A percentile compares a stretch with the other conserved stretches of the same genome.
Conservation (phyloP, 108 stramenopile genomes). For the Schizochytrium sp. region DNA sequence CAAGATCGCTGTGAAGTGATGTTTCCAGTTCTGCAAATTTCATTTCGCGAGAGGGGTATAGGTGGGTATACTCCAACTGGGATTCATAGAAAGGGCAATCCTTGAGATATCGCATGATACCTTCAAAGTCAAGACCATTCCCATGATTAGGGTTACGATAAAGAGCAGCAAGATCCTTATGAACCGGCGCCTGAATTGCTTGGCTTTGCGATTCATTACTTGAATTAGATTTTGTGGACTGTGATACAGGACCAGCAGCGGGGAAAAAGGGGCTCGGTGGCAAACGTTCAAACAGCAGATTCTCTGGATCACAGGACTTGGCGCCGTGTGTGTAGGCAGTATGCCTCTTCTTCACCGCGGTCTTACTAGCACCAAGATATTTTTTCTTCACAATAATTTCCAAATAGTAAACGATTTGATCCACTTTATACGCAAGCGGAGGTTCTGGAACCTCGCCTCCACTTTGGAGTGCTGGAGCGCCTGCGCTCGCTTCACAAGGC, state of each 20-base stretch:
- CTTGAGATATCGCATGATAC: constrained; percentile 33
- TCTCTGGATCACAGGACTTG: not conserved
- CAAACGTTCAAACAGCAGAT: not conserved
- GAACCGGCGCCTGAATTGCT: not conserved
- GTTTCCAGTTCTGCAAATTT: not conserved
- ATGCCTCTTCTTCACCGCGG: constrained; percentile 15
- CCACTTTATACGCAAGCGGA: not conserved
- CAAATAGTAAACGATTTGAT: not conserved
- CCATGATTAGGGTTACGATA: not conserved
- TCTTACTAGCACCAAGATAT: not conserved
- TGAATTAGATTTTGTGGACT: not conserved
- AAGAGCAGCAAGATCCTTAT: not conserved
- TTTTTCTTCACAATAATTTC: constrained; percentile 26
- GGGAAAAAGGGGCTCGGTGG: not conserved
- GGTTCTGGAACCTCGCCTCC: not conserved
- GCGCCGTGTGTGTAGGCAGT: not conserved
- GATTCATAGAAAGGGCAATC: constrained; percentile 44
- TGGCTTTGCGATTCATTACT: not conserved
- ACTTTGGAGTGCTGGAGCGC: not conserved
- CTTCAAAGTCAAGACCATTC: constrained; percentile 4
- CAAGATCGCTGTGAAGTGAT: not conserved
- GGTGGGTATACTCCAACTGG: not conserved
- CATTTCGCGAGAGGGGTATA: not conserved
- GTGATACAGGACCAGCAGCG: too few species aligned
- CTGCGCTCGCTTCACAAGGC: not conserved